Percentiles rank a stretch among this genome's conserved stretches.
phyloP scores from a whole-genome alignment of 345 rosid genomes.

The Camelina neglecta region DNA sequence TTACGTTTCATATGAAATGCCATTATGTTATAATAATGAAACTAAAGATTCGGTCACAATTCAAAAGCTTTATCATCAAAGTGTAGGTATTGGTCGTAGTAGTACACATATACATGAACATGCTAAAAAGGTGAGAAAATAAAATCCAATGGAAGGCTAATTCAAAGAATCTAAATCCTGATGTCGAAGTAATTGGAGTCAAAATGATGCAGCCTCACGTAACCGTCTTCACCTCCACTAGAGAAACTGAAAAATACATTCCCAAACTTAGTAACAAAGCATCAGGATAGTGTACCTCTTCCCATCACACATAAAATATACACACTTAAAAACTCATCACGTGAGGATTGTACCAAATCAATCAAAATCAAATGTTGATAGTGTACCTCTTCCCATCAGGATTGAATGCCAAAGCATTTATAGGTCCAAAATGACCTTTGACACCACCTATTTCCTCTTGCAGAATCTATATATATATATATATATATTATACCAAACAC shows the following conservation, averaged over 20 bases:
- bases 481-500: neutral
- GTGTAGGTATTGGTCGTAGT: too few relatives aligned
- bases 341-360: neutral
- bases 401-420: slow-evolving; percentile 93
- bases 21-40: too few relatives aligned
- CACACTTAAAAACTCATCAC: neutral
- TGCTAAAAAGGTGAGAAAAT: too few relatives aligned
- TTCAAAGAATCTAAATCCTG: slow-evolving; percentile 55
- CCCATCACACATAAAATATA: neutral
- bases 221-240: slow-evolving; percentile 98
- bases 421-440: slow-evolving; percentile 98
- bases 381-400: slow-evolving; percentile 95
- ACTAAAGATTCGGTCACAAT: too few relatives aligned
- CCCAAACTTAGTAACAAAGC: slow-evolving; percentile 17
- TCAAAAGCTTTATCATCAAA: too few relatives aligned
- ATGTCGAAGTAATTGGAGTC: slow-evolving; percentile 85
- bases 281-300: too few relatives aligned
- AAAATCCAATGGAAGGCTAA: neutral
- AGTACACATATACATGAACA: too few relatives aligned
- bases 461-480: slow-evolving; percentile 60
- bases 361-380: neutral
- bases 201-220: slow-evolving; percentile 93
- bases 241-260: slow-evolving; percentile 62
- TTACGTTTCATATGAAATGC: too few relatives aligned
- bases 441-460: slow-evolving; percentile 96